phyloP scores from a whole-genome alignment of 306 rosid species.

The Phaseolus lunatus region DNA sequence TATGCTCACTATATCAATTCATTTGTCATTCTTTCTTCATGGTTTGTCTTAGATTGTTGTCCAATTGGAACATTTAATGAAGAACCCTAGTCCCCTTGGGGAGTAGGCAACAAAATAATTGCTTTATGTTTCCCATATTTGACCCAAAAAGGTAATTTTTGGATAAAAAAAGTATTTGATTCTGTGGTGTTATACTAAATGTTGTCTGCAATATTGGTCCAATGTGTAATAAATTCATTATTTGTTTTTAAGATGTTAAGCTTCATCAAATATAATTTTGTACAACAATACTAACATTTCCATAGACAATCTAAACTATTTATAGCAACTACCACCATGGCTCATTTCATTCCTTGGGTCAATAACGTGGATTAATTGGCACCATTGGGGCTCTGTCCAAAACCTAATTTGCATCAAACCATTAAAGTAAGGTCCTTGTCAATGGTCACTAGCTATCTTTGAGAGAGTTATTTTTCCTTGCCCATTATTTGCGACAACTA shows the following conservation, averaged over 20 bases:
- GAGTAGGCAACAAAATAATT: not conserved
- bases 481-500: slow-evolving; percentile 16
- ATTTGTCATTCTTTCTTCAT: slow-evolving; percentile 25
- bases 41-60: slow-evolving; percentile 16
- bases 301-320: slow-evolving; percentile 3
- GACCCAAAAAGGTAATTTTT: slow-evolving; percentile 1
- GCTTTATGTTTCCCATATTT: slow-evolving; percentile 10
- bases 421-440: slow-evolving; percentile 3
- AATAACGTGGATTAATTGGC: slow-evolving; percentile 11
- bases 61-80: slow-evolving; percentile 20
- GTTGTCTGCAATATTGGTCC: slow-evolving; percentile 9
- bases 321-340: not conserved
- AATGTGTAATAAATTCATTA: slow-evolving; percentile 12
- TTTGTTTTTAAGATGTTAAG: slow-evolving; percentile 21
- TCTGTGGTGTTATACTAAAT: not conserved
- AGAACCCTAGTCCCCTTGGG: not conserved
- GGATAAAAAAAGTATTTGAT: not conserved
- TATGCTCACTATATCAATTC: not conserved
- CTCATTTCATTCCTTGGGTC: slow-evolving; percentile 33
- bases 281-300: slow-evolving; percentile 14
- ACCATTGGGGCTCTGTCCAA: slow-evolving; percentile 25
- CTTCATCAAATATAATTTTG: slow-evolving; percentile 18
- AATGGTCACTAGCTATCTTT: slow-evolving; percentile 30
- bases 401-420: slow-evolving; percentile 14
- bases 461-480: slow-evolving; percentile 16